Evolutionary conservation across 257 asterid genomes (phyloP).

Genomic region (Solanum sparsipilum): DNA sequence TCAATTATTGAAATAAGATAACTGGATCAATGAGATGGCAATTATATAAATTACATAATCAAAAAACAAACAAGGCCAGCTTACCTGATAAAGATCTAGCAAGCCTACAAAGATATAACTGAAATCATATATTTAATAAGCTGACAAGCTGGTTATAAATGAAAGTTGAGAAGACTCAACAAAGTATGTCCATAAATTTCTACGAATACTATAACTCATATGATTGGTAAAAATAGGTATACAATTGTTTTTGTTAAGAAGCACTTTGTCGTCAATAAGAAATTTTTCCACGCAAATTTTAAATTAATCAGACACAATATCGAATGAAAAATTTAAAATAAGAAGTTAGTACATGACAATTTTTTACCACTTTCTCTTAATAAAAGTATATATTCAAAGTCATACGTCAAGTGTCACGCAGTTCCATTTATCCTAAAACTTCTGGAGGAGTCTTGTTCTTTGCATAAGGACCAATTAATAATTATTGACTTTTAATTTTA

Average conservation of each 20-base stretch:
- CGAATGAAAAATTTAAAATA: background rate
- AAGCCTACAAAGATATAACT: background rate
- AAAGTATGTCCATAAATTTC: background rate
- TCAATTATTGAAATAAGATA: background rate
- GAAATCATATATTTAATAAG: no score
- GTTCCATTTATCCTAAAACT: background rate
- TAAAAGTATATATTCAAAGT: background rate
- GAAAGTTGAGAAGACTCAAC: background rate
- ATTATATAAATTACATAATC: no score
- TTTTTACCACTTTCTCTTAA: background rate
- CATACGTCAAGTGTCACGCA: background rate
- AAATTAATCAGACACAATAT: background rate
- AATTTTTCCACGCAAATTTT: accelerated
- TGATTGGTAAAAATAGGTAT: background rate
- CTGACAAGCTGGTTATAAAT: no score
- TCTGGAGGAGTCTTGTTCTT: background rate
- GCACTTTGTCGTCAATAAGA: background rate
- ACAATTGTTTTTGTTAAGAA: background rate
- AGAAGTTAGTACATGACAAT: background rate
- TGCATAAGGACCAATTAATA: background rate
- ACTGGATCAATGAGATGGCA: background rate
- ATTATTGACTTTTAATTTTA: background rate
- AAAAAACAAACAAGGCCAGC: background rate
- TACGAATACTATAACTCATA: no score
- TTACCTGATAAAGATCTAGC: background rate